A percentile compares a stretch with the other conserved stretches of the same genome.
Conservation (phyloP, 202 grass and related monocot genomes). For the Saccharum hybrid region DNA sequence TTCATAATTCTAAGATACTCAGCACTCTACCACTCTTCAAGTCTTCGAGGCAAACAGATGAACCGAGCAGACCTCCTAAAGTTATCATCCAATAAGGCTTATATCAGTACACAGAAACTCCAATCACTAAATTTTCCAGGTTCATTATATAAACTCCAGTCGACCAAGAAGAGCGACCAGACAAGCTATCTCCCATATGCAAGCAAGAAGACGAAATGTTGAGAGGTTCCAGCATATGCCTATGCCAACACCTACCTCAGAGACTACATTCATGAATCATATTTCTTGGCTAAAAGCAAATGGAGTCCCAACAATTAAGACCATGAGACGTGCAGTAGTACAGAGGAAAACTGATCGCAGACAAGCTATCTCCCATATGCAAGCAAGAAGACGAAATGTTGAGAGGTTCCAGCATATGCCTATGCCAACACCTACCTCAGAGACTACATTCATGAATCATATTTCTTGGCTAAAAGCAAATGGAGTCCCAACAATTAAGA, state of each 20-base stretch:
- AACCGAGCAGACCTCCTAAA: neutral
- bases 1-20: neutral
- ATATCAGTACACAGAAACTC: neutral
- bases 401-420: neutral
- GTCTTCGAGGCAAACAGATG: neutral
- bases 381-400: neutral
- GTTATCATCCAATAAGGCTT: constrained; percentile 6
- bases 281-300: constrained; percentile 27
- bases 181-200: neutral
- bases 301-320: constrained; percentile 10
- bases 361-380: neutral
- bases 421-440: neutral
- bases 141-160: constrained; percentile 21
- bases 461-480: constrained; percentile 27
- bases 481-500: constrained; percentile 9
- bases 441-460: neutral
- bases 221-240: neutral
- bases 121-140: neutral
- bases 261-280: neutral
- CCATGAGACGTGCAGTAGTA: neutral
- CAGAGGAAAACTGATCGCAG: neutral
- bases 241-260: neutral
- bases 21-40: neutral
- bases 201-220: neutral
- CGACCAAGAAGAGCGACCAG: neutral